Percentiles rank a stretch among this genome's conserved stretches.
Conservation (phyloP, 73 alveolate genomes). For the Paramecium tetraurelia region DNA sequence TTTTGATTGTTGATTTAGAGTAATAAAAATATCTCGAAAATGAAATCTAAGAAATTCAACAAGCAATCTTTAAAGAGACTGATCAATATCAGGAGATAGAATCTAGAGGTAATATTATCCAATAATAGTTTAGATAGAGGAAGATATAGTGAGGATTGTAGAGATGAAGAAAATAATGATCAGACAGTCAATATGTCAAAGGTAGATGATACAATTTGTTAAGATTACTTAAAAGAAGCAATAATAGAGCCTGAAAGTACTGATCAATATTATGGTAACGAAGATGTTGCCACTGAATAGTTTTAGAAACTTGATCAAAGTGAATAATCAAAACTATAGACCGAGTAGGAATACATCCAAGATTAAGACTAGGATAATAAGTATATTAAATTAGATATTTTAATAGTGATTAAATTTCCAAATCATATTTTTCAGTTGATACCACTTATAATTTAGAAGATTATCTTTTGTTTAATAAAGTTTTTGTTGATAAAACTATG, state of each 20-base stretch:
- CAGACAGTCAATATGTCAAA: neutral
- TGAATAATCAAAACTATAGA: neutral
- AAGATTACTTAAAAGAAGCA: neutral
- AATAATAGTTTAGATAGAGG: neutral
- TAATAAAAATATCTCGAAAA: neutral
- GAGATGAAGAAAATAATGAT: neutral
- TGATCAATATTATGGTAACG: neutral
- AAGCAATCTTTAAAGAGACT: neutral
- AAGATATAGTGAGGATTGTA: neutral
- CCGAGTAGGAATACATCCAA: neutral
- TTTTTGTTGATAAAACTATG: neutral
- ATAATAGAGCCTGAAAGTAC: neutral
- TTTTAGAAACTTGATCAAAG: neutral
- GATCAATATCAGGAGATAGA: neutral
- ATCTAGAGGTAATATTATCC: neutral
- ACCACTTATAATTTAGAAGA: neutral
- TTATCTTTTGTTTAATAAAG: neutral
- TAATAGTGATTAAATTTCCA: neutral
- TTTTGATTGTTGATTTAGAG: neutral
- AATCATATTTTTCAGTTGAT: slow-evolving; percentile 42
- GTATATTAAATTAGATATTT: neutral
- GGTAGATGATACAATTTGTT: neutral
- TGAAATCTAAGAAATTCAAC: neutral
- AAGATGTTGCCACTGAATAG: neutral
- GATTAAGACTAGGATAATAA: slow-evolving; percentile 16